Percentiles rank a stretch among this genome's conserved stretches.
Evolutionary conservation across 2,329 filamentous ascomycete genomes (phyloP).

Genomic region (Penicillium sp.): DNA sequence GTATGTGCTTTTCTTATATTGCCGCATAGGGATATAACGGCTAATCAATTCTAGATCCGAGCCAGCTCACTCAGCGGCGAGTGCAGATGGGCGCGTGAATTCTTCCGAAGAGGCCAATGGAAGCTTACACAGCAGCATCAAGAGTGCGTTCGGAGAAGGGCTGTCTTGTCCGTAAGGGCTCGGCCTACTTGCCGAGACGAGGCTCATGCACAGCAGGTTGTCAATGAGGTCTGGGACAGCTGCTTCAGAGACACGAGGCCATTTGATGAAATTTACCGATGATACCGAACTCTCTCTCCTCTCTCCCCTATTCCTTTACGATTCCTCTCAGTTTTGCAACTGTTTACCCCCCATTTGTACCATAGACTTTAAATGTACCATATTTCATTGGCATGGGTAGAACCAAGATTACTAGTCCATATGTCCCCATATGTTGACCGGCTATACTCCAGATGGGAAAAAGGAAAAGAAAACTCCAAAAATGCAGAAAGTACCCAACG

Average conservation of each 20-base stretch:
- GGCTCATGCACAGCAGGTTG: conserved; percentile 78
- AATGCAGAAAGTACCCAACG: conserved; percentile 12
- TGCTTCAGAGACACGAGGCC: conserved; percentile 92
- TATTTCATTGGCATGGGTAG: conserved; percentile 19
- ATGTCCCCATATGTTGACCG: conserved; percentile 18
- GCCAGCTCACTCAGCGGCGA: conserved; percentile 91
- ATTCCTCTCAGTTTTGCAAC: conserved; percentile 2
- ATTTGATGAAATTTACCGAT: conserved; percentile 93
- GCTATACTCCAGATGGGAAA: conserved; percentile 12
- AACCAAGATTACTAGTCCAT: conserved; percentile 18
- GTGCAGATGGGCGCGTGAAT: conserved; percentile 84
- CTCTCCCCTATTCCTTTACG: background rate
- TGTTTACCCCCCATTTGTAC: conserved; percentile 13
- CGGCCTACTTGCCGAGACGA: conserved; percentile 81
- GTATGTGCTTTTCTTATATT: conserved; percentile 44
- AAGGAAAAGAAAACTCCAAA: conserved; percentile 13
- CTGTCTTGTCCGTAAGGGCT: conserved; percentile 73
- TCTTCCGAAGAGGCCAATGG: conserved; percentile 81
- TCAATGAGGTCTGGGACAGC: conserved; percentile 98
- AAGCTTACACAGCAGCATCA: conserved; percentile 90
- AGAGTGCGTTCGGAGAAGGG: conserved; percentile 80
- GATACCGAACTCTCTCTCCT: conserved; percentile 19
- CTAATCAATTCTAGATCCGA: conserved; percentile 64
- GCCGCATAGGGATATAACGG: background rate
- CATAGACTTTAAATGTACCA: conserved; percentile 25